Evolutionary conservation across 768 basidiomycete species (phyloP), one percentile per base, ranked within the genome.

Genomic region (Kwoniella botswanensis): DNA sequence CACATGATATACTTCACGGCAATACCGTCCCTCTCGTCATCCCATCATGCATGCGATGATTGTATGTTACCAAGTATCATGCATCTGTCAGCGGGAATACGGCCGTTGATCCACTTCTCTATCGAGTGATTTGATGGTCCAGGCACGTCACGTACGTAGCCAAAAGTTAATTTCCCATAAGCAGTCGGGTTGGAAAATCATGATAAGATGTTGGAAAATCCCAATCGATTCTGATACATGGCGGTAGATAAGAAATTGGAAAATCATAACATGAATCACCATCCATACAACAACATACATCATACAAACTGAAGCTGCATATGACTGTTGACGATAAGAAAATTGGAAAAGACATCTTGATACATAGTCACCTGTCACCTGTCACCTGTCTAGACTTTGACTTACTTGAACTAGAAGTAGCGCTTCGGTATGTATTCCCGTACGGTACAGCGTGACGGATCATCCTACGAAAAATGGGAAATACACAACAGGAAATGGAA

Each of bases 121-220:
- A 21, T n/a, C 11, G 42, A 42, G n/a, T 18, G 18, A 22, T 26
- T 58, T 18, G 18, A 22, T 26, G 41, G 13, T 26, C 21, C 42
- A 26, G 11, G 59, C 26, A 61, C 42, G 35, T 22, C 24, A 61
- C 6, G 9, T 61, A 42, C 2, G 18, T 12, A 26, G 3, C n/a
- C 41, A 43, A 61, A 61, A 22, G 42, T 61, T 61, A 61, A 61
- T 61, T 61, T 61, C 59, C 59, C 59, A 61, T 58, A 9, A 58
- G 57, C 24, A 26, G 6, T 18, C 41, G 11, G 42, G 59, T 61
- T 61, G 59, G 59, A 61, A 61, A 61, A 61, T 61, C 17, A 18
- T 44, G 42, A 61, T 17, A 61, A 44, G 41, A 43, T 26, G 42
- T 61, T 61, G 59, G 59, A 61, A 61, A 61, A 61, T 61, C 24